Evolutionary conservation across 1,284 basidiomycete genomes (phyloP).

Genomic region (Phylloboletellus chloephorus): DNA sequence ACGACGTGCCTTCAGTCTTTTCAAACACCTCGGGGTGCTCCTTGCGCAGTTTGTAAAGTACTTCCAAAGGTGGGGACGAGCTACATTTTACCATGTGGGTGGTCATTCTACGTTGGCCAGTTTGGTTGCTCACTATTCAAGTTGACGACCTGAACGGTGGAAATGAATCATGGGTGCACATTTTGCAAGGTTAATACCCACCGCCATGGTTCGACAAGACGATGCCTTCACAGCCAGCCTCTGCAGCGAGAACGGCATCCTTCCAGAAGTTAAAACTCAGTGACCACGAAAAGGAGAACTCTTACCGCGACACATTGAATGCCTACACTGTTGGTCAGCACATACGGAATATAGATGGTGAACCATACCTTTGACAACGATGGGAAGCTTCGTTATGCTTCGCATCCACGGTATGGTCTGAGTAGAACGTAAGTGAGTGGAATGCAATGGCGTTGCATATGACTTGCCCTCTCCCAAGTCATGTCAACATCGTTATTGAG

Average conservation of each 20-base stretch:
- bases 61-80: conserved; percentile 68
- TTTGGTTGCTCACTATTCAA: conserved; percentile 58
- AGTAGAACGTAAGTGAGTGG: conserved; percentile 6
- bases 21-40: conserved; percentile 73
- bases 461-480: conserved; percentile 60
- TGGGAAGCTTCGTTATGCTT: conserved; percentile 69
- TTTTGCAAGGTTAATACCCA: conserved; percentile 32
- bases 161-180: conserved; percentile 6
- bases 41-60: conserved; percentile 68
- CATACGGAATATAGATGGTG: not conserved
- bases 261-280: conserved; percentile 25
- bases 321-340: conserved; percentile 35
- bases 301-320: conserved; percentile 70
- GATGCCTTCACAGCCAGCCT: conserved; percentile 82
- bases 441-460: conserved; percentile 8
- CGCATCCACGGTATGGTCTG: conserved; percentile 78
- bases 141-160: conserved; percentile 57
- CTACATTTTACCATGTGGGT: conserved; percentile 29
- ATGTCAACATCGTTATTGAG: conserved; percentile 63
- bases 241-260: conserved; percentile 85
- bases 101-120: conserved; percentile 1
- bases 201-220: conserved; percentile 92
- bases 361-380: conserved; percentile 72
- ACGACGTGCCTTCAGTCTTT: conserved; percentile 54
- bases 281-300: not conserved